Evolutionary conservation across 345 rosid species (phyloP).

Genomic region (Populus simonii): DNA sequence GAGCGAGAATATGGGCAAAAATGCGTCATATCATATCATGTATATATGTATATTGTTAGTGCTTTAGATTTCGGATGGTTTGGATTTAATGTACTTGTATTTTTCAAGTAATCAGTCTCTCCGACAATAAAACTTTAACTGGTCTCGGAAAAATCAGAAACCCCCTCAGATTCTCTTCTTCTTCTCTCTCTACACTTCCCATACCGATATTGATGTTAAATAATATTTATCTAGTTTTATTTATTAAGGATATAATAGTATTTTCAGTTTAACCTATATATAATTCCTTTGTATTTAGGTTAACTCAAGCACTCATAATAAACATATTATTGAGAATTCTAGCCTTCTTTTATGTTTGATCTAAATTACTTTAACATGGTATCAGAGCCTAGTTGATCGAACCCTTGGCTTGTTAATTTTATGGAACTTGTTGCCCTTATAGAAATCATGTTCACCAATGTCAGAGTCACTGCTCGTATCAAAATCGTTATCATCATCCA

Average conservation of each 20-base stretch:
- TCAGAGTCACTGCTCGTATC: constrained; percentile 6
- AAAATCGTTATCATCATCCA: constrained; percentile 23
- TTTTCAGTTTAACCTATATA: no score
- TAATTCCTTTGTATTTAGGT: no score
- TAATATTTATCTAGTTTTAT: neutral
- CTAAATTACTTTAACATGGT: no score
- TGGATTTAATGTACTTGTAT: neutral
- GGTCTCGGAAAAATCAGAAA: constrained; percentile 32
- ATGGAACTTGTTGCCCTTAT: no score
- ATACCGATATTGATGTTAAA: constrained; percentile 8
- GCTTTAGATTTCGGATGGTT: constrained; percentile 27
- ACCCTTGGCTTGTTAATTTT: no score
- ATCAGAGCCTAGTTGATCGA: no score
- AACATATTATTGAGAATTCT: no score
- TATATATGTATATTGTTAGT: neutral
- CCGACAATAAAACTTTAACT: constrained; percentile 31
- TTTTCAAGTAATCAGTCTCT: constrained; percentile 20
- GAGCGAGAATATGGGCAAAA: constrained; percentile 50
- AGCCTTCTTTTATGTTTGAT: no score
- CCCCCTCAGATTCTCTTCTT: constrained; percentile 14
- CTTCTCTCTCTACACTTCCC: neutral
- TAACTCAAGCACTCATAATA: no score
- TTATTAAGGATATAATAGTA: no score
- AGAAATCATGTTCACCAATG: no score
- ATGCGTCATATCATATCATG: neutral